Conservation (phyloP, 179 eudicot genomes). For the Silene coronaria region DNA sequence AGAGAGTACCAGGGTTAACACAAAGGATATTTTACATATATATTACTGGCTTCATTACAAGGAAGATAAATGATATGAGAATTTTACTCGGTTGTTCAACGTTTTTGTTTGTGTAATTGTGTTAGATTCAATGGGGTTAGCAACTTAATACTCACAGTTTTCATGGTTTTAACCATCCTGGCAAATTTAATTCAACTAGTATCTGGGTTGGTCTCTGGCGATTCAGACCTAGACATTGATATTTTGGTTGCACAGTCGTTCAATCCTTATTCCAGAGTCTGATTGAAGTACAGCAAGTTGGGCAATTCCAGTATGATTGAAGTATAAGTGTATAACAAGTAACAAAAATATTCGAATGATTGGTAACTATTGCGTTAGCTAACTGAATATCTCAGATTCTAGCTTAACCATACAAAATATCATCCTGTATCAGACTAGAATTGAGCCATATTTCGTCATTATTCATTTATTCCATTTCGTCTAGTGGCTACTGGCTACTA, state of each 20-base stretch:
- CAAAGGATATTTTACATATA: neutral
- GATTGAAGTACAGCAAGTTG: neutral
- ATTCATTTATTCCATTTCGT: neutral
- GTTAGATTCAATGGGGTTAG: neutral
- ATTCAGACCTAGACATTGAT: neutral
- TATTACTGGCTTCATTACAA: neutral
- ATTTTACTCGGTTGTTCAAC: neutral
- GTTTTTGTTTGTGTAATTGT: neutral
- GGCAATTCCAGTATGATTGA: neutral
- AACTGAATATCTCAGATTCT: slow-evolving; percentile 1
- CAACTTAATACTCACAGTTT: neutral
- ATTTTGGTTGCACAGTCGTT: neutral
- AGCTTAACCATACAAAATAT: slow-evolving; percentile 1
- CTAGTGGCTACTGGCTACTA: neutral
- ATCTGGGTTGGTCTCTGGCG: neutral
- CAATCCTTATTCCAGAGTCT: neutral
- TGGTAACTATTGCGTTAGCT: neutral
- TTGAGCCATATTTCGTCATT: neutral
- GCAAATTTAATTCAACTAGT: neutral
- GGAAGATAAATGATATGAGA: neutral
- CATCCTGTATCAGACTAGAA: neutral
- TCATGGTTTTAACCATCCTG: slow-evolving; percentile 9
- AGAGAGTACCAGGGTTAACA: neutral
- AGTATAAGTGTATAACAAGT: neutral
- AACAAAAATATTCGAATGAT: neutral